Conservation (phyloP, 2,329 filamentous ascomycete species). For the Juglanconis juglandina region DNA sequence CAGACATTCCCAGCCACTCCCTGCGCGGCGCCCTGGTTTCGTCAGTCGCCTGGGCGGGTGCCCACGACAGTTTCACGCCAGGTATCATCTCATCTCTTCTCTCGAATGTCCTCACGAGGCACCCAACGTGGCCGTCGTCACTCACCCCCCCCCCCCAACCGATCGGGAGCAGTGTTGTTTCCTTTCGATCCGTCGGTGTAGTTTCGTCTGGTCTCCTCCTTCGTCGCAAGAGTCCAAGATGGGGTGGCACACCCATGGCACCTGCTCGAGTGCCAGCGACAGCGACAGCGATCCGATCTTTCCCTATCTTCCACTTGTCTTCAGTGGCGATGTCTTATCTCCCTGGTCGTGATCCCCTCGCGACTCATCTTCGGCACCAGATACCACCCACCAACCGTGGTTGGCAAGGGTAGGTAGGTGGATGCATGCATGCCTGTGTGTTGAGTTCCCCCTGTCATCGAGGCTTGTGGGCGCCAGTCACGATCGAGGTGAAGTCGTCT, state of each 20-base stretch:
- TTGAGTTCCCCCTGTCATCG: not conserved
- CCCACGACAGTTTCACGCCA: constrained; percentile 9
- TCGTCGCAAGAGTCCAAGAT: constrained; percentile 11
- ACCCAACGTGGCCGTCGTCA: not conserved
- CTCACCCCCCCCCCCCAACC: not conserved
- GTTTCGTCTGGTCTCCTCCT: constrained; percentile 16
- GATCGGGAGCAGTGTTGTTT: not conserved
- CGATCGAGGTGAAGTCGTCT: not conserved
- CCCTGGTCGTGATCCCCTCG: not conserved
- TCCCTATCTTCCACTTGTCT: not conserved
- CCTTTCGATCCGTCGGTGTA: not conserved
- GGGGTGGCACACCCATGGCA: not conserved
- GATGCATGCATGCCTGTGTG: not conserved
- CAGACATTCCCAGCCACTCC: not conserved
- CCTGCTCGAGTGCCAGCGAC: too few relatives aligned
- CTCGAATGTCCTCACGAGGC: not conserved
- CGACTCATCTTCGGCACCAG: not conserved
- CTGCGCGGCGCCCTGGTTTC: not conserved
- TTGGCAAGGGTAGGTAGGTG: not conserved
- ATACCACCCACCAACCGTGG: not conserved
- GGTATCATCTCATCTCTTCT: constrained; percentile 6
- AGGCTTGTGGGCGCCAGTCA: not conserved
- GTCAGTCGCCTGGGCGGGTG: constrained; percentile 2
- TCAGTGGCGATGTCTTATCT: not conserved
- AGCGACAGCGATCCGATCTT: not conserved